A percentile compares a stretch with the other conserved stretches of the same genome.
Conservation (phyloP, 768 basidiomycete genomes). For the Amanita brunnescens region DNA sequence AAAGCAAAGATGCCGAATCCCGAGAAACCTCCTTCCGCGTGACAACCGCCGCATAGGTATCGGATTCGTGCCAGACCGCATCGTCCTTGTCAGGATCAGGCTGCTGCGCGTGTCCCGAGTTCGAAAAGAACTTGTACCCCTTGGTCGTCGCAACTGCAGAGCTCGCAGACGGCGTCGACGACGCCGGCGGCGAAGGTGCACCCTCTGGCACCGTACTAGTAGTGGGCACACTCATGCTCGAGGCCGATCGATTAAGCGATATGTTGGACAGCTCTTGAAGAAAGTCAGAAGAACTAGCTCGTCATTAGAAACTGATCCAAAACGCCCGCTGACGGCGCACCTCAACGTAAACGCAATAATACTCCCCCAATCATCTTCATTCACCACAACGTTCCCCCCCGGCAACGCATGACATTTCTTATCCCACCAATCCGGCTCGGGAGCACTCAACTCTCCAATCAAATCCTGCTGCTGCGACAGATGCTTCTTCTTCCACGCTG, state of each 20-base stretch:
- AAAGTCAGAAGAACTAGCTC: constrained; percentile 50
- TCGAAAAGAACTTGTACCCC: constrained; percentile 41
- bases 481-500: constrained; percentile 63
- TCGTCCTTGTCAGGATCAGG: constrained; percentile 57
- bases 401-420: constrained; percentile 54
- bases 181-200: constrained; percentile 12
- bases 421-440: constrained; percentile 64
- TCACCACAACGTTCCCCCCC: constrained; percentile 55
- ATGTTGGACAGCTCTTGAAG: constrained; percentile 36
- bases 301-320: constrained; percentile 4
- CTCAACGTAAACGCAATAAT: constrained; percentile 72
- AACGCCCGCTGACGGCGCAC: constrained; percentile 22
- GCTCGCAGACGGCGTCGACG: constrained; percentile 15
- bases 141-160: constrained; percentile 29
- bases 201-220: constrained; percentile 1
- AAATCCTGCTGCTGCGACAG: constrained; percentile 19
- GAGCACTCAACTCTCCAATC: constrained; percentile 20
- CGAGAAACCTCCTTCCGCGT: constrained; percentile 55
- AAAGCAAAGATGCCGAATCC: constrained; percentile 48
- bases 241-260: constrained; percentile 20
- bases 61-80: constrained; percentile 51
- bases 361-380: constrained; percentile 70
- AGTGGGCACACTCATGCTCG: constrained; percentile 7
- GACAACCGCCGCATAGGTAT: constrained; percentile 51
- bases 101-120: constrained; percentile 20